Evolutionary conservation across 768 basidiomycete species (phyloP), one percentile per base, ranked within the genome.

Genomic region (Holtermanniella nyarrowii): DNA sequence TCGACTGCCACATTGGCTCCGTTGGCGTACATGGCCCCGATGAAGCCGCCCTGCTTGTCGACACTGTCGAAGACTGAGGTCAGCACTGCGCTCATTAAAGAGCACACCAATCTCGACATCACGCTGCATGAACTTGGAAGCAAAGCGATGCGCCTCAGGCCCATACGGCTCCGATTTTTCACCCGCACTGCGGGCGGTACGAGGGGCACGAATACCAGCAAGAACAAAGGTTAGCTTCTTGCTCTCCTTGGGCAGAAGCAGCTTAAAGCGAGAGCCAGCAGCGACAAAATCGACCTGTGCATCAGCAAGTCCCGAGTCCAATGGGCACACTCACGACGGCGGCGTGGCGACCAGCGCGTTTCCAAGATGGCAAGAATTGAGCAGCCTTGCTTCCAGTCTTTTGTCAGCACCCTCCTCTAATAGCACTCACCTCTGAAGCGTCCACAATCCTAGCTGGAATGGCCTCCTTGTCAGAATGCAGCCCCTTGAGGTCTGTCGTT

Each of bases 41-140:
- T 91, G 72, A 93, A 96, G 2, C 95, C 95, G 37, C 93, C 93
- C 3, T 85, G 83, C 73, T 95, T 96, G 75, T 99, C 93, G 14
- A 84, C 80, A 14, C 79, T 78, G 53, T 93, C 88, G 43, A 96
- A 82, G 60, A 88, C 68, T 69, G 37, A 7, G 39, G 26, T 53
- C 44, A 56, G 52, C n/a, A 42, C 25, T 12, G 1, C 11, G 47
- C n/a, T n/a, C 18, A 13, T 3, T 22, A 2, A 20, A 26, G 18
- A 3, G 53, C 65, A 46, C 21, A 69, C 68, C 85, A 53, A 97
- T 82, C 70, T 99, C 93, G 4, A 88, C 82, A 63, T 99, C 93
- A 24, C 93, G 81, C 70, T 99, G 93, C 84, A 96, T 84, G 68
- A 84, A 90, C 55, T 79, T 78, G 41, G 81, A 79, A 2, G 88